phyloP scores from a whole-genome alignment of 768 basidiomycete genomes.

The Amanita muscaria region DNA sequence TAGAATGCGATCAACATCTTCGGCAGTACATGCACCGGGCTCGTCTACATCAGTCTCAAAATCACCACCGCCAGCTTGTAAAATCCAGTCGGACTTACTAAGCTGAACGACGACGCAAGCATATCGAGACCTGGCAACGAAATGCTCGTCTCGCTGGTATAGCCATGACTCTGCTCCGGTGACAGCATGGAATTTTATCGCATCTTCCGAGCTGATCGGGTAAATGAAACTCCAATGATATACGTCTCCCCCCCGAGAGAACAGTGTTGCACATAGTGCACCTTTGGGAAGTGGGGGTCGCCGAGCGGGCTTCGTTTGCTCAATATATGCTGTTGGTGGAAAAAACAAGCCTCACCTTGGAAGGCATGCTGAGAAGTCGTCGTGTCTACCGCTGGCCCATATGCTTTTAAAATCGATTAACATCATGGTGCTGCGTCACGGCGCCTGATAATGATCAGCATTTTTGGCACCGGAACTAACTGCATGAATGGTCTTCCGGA shows the following conservation, averaged over 20 bases:
- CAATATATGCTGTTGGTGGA: no score
- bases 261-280: slow-evolving; percentile 4
- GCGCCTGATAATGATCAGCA: no score
- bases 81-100: no score
- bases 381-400: no score
- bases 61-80: no score
- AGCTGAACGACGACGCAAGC: slow-evolving; percentile 8
- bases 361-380: neutral
- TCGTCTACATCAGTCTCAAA: neutral
- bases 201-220: slow-evolving; percentile 5
- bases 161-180: slow-evolving; percentile 5
- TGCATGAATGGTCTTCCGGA: no score
- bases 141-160: slow-evolving; percentile 6
- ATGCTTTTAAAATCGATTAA: no score
- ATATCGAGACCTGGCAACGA: slow-evolving; percentile 2
- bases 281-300: slow-evolving; percentile 5
- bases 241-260: neutral
- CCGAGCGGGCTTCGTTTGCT: neutral
- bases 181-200: slow-evolving; percentile 7
- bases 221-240: slow-evolving; percentile 8
- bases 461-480: no score
- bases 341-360: slow-evolving; percentile 4
- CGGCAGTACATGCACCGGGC: slow-evolving; percentile 4
- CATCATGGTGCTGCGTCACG: no score
- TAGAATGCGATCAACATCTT: slow-evolving; percentile 1